A percentile compares a stretch with the other conserved stretches of the same genome.
These are phyloP conservation scores for Sphagnum tenellum DNA, from an alignment of 225 moss, liverwort and hornwort species.

Conservation along the genomic window DNA sequence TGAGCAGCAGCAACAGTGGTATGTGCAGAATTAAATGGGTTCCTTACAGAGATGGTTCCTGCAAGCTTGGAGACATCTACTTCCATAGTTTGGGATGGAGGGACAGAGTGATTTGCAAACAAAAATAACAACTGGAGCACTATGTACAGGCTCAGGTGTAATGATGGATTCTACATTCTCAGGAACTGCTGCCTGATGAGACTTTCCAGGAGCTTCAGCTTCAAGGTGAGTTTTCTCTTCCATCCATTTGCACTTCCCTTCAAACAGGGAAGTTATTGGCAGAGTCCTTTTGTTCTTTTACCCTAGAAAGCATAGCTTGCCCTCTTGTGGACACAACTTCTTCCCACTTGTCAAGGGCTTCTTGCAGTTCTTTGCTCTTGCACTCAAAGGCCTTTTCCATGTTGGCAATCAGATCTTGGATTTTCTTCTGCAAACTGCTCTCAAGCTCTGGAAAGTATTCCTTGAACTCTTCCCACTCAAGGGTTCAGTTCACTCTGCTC, in stretches of 20 bases:
- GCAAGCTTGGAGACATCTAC: slow-evolving; percentile 58
- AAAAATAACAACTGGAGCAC: slow-evolving; percentile 9
- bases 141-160: slow-evolving; percentile 43
- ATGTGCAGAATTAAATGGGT: slow-evolving; percentile 19
- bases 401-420: slow-evolving; percentile 77
- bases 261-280: slow-evolving; percentile 90
- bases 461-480: slow-evolving; percentile 97
- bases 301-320: slow-evolving; percentile 92
- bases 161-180: slow-evolving; percentile 28
- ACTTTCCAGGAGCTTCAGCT: slow-evolving; percentile 46
- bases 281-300: slow-evolving; percentile 98
- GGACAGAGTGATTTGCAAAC: slow-evolving; percentile 46
- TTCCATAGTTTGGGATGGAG: slow-evolving; percentile 78
- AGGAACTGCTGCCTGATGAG: slow-evolving; percentile 30
- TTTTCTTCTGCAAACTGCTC: slow-evolving; percentile 74
- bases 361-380: slow-evolving; percentile 64
- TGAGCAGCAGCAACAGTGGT: slow-evolving; percentile 70
- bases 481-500: slow-evolving; percentile 64
- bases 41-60: slow-evolving; percentile 12
- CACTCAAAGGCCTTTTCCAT: slow-evolving; percentile 77
- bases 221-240: slow-evolving; percentile 91
- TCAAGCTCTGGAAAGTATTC: slow-evolving; percentile 93
- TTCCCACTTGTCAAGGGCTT: slow-evolving; percentile 69
- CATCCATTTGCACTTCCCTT: slow-evolving; percentile 99
- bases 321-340: slow-evolving; percentile 80